phyloP scores from a whole-genome alignment of 2,329 filamentous ascomycete genomes.

The Alternaria gaisen region DNA sequence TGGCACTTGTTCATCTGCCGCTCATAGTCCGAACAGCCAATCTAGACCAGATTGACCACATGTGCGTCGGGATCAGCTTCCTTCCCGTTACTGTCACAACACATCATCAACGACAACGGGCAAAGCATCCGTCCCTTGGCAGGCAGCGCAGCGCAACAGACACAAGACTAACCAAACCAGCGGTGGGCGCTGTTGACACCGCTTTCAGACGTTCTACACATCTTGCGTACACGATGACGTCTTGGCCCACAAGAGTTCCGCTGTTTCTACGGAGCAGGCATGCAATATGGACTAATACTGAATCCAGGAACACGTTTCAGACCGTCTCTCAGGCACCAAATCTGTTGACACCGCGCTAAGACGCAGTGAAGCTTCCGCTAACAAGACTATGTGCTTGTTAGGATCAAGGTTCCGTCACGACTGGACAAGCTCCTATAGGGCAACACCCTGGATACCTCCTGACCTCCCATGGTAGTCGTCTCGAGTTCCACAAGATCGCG shows the following conservation, averaged over 20 bases:
- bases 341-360: not conserved
- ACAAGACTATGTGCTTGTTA: constrained; percentile 22
- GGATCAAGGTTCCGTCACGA: constrained; percentile 21
- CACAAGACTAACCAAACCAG: not conserved
- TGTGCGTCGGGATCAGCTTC: not conserved
- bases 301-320: not conserved
- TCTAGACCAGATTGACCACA: constrained; percentile 11
- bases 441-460: constrained; percentile 8
- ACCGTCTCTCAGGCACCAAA: not conserved
- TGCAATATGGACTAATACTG: not conserved
- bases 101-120: not conserved
- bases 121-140: not conserved
- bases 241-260: not conserved
- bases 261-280: constrained; percentile 1
- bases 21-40: constrained; percentile 7
- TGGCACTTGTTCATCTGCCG: constrained; percentile 24
- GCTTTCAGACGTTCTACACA: not conserved
- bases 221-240: not conserved
- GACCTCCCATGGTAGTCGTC: constrained; percentile 8
- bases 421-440: constrained; percentile 6
- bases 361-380: constrained; percentile 8
- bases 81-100: not conserved
- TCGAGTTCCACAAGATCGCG: constrained; percentile 11
- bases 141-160: not conserved
- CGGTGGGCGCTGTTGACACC: not conserved